phyloP scores from a whole-genome alignment of 495 filamentous ascomycete genomes.

The Niebla homalea region DNA sequence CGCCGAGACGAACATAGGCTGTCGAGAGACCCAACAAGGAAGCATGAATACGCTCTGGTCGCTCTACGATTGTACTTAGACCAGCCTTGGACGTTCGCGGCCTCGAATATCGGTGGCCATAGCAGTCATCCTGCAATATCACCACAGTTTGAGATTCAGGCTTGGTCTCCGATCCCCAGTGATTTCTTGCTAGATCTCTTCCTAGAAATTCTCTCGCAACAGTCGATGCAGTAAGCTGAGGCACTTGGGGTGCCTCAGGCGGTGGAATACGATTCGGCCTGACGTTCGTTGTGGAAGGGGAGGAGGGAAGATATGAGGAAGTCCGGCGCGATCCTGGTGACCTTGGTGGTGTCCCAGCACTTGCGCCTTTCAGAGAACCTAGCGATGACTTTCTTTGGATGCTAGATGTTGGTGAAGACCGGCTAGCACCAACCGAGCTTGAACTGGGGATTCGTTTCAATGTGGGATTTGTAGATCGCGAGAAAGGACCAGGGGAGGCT shows the following conservation, averaged over 20 bases:
- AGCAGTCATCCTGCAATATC: slow-evolving; percentile 82
- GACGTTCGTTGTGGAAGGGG: slow-evolving; percentile 21
- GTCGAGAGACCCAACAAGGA: slow-evolving; percentile 64
- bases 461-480: slow-evolving; percentile 25
- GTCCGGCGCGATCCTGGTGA: slow-evolving; percentile 30
- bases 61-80: slow-evolving; percentile 70
- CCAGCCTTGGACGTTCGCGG: slow-evolving; percentile 54
- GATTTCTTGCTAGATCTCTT: slow-evolving; percentile 53
- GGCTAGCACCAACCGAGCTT: slow-evolving; percentile 38
- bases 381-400: slow-evolving; percentile 34
- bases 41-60: slow-evolving; percentile 84
- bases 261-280: slow-evolving; percentile 19
- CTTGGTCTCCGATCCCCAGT: slow-evolving; percentile 25
- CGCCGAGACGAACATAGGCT: slow-evolving; percentile 82
- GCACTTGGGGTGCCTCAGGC: slow-evolving; percentile 26
- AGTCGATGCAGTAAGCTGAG: slow-evolving; percentile 45
- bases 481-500: slow-evolving; percentile 1
- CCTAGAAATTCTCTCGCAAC: slow-evolving; percentile 59
- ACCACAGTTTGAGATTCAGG: slow-evolving; percentile 56
- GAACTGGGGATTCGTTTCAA: slow-evolving; percentile 38
- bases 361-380: slow-evolving; percentile 30
- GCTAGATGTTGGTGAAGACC: slow-evolving; percentile 28
- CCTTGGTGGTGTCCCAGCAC: slow-evolving; percentile 23
- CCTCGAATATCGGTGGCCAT: slow-evolving; percentile 78
- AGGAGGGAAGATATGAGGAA: slow-evolving; percentile 33